Evolutionary conservation across 2,329 filamentous ascomycete genomes (phyloP).

Genomic region (Dothideomycetidae sp.): DNA sequence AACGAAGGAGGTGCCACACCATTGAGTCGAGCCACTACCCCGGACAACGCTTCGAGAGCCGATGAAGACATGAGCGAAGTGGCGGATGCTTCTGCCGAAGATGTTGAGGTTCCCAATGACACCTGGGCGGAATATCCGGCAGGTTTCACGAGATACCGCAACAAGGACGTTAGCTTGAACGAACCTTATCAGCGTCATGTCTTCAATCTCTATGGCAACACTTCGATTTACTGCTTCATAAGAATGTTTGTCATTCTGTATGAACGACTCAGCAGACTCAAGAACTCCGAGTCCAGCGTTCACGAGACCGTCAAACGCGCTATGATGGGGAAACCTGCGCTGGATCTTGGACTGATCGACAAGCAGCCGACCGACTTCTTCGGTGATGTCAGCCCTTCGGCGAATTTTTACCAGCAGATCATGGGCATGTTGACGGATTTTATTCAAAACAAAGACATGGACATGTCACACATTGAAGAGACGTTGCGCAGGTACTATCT

Average conservation of each 20-base stretch:
- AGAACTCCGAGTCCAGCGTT: slow-evolving; percentile 61
- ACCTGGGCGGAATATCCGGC: slow-evolving; percentile 49
- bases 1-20: slow-evolving; percentile 66
- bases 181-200: slow-evolving; percentile 66
- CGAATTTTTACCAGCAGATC: slow-evolving; percentile 74
- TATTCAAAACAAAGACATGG: slow-evolving; percentile 59
- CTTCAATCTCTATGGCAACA: slow-evolving; percentile 85
- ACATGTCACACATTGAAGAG: slow-evolving; percentile 75
- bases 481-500: slow-evolving; percentile 85
- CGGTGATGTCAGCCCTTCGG: slow-evolving; percentile 44
- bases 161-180: slow-evolving; percentile 56
- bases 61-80: slow-evolving; percentile 52
- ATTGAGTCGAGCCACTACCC: slow-evolving; percentile 76
- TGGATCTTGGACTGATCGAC: slow-evolving; percentile 69
- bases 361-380: slow-evolving; percentile 67
- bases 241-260: slow-evolving; percentile 87
- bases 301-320: slow-evolving; percentile 59
- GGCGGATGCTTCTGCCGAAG: slow-evolving; percentile 4
- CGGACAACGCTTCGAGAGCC: slow-evolving; percentile 61
- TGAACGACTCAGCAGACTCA: slow-evolving; percentile 67
- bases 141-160: slow-evolving; percentile 42
- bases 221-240: slow-evolving; percentile 88
- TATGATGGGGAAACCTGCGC: slow-evolving; percentile 63
- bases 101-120: slow-evolving; percentile 39
- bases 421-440: slow-evolving; percentile 76